These are phyloP conservation scores for Aspergillus sp. DNA, from an alignment of 2,329 filamentous ascomycete species.

Conservation along the genomic window DNA sequence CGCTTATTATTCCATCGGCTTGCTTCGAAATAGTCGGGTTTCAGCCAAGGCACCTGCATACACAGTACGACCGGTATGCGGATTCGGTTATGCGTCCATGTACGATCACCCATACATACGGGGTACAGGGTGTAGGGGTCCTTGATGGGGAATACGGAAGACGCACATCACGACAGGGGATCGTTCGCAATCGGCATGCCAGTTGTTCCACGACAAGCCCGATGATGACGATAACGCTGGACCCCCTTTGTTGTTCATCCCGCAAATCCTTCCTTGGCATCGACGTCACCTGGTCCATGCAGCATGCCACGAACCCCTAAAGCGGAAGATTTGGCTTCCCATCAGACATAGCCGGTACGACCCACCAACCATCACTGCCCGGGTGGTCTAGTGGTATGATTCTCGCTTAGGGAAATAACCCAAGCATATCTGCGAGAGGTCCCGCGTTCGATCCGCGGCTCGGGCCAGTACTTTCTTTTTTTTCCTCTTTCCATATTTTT, in stretches of 20 bases:
- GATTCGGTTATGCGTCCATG: background rate
- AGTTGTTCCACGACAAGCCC: background rate
- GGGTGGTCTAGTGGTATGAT: constrained; percentile 15
- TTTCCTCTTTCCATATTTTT: background rate
- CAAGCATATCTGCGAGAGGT: constrained; percentile 13
- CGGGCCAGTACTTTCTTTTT: constrained; percentile 5
- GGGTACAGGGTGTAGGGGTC: background rate
- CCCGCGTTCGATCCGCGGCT: constrained; percentile 14
- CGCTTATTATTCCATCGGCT: background rate
- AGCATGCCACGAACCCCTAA: background rate
- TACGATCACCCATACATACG: background rate
- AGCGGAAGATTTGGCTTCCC: background rate
- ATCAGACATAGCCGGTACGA: background rate
- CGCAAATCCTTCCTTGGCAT: constrained; percentile 16
- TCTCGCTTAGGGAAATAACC: constrained; percentile 9
- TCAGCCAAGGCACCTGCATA: background rate
- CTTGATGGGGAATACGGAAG: constrained; percentile 1
- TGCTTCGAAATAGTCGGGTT: background rate
- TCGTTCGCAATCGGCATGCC: no score
- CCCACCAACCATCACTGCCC: constrained; percentile 1
- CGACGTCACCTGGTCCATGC: constrained; percentile 10
- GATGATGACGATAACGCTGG: background rate
- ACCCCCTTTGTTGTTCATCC: background rate
- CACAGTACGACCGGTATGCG: background rate
- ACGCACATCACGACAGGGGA: background rate